A percentile compares a stretch with the other conserved stretches of the same genome.
phyloP scores from a whole-genome alignment of 2,329 filamentous ascomycete species.

The Diaporthe sp. region DNA sequence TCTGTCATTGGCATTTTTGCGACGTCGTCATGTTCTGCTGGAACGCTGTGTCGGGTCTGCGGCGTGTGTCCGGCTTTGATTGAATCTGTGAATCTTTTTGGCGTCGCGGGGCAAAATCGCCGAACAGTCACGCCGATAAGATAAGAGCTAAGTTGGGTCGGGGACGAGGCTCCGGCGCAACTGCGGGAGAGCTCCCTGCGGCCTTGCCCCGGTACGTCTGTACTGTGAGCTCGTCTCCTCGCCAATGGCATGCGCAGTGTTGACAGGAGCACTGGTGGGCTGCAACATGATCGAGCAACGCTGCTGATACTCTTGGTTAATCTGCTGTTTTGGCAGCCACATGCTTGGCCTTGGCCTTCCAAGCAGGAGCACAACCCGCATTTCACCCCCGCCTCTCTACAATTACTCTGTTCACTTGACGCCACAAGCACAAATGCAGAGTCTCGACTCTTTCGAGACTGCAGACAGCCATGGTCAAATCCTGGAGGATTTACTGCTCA shows the following conservation, averaged over 20 bases:
- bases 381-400: background rate
- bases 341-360: background rate
- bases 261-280: background rate
- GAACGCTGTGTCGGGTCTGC: background rate
- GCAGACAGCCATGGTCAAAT: background rate
- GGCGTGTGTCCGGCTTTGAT: background rate
- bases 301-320: background rate
- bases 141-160: constrained; percentile 30
- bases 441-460: background rate
- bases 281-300: background rate
- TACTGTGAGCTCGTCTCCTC: background rate
- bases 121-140: constrained; percentile 31
- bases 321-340: background rate
- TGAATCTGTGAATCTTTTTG: constrained; percentile 26
- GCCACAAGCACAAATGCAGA: no score
- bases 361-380: background rate
- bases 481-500: background rate
- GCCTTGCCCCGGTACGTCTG: background rate
- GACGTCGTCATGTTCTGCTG: constrained; percentile 23
- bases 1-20: constrained; percentile 59
- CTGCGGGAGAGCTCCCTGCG: background rate
- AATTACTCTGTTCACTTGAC: background rate
- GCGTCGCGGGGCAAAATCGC: constrained; percentile 17
- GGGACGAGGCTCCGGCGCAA: background rate
- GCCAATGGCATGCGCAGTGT: background rate